Evolutionary conservation across 2,329 filamentous ascomycete species (phyloP), one percentile per base, ranked within the genome.

Genomic region (Colletotrichum zoysiae): DNA sequence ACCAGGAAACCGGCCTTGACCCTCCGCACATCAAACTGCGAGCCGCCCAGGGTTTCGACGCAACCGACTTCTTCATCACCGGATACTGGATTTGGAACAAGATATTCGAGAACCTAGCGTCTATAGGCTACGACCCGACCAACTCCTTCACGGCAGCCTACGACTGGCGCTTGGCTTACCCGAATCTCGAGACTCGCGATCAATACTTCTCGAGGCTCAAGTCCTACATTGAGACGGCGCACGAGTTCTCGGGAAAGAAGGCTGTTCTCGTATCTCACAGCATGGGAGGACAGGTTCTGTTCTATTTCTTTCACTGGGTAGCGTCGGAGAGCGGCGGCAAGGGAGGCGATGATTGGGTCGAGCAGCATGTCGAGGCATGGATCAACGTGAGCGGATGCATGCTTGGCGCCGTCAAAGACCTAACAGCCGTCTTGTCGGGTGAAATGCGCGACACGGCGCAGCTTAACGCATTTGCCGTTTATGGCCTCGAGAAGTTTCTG

Each of bases 51-150:
- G 96, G 96, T 2, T 99, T 99, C 77, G 96, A 99, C 81, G 96
- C 96, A 2, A 95, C 96, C 14, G 96, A 99, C 82, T 99, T 99
- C 84, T 96, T 97, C 82, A 92, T 93, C 73, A 92, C 91, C 0
- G 91, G 90, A 12, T 99, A 99, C 83, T 99, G 96, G 96, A 98
- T 99, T 73, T 98, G 95, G 95, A 98, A 94, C 83, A 98, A 98
- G 83, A 98, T 99, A 73, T 87, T 99, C 61, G 96, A 99, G 83
- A 99, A 99, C 78, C 86, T 99, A 63, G 96, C 96, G 0, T 96
- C 95, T 0, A 93, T 99, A 70, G 96, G 96, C 18, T 99, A 99
- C 80, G 96, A 99, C 78, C 95, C 96, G 33, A 91, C 89, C 42
- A 92, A 90, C 77, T 90, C 89, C 3, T 92, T 88, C 76, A 92